These are phyloP conservation scores for Macaranga tanarius DNA, from an alignment of 441 rosid species.

Conservation along the genomic window DNA sequence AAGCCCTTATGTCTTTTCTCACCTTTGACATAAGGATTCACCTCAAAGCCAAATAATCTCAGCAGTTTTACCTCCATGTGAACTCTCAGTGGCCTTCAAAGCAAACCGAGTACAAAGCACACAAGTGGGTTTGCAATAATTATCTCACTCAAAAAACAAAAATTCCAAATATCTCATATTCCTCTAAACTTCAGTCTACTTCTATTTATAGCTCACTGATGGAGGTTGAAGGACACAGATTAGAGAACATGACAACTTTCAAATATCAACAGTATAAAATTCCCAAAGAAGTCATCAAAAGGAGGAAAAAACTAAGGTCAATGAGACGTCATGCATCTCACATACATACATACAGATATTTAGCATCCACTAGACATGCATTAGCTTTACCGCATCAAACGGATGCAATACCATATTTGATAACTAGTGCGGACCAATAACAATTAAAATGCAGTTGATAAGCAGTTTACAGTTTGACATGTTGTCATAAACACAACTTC, in stretches of 20 bases:
- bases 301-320: too few relatives aligned
- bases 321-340: too few relatives aligned
- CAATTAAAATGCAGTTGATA: not conserved
- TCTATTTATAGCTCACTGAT: not conserved
- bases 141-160: not conserved
- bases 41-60: conserved; percentile 20
- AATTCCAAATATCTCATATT: not conserved
- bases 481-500: not conserved
- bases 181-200: not conserved
- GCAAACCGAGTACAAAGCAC: not conserved
- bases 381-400: not conserved
- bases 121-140: not conserved
- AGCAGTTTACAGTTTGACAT: not conserved
- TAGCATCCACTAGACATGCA: not conserved
- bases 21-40: conserved; percentile 9
- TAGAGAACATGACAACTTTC: not conserved
- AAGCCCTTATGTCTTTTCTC: not conserved
- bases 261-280: not conserved
- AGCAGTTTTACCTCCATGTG: conserved; percentile 17
- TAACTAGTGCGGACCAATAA: not conserved
- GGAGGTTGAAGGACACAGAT: not conserved
- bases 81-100: not conserved
- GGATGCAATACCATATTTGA: not conserved
- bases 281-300: too few relatives aligned
- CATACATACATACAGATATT: too few relatives aligned